These are phyloP conservation scores for Aspergillus baeticus DNA, from an alignment of 495 filamentous ascomycete genomes.

Conservation along the genomic window DNA sequence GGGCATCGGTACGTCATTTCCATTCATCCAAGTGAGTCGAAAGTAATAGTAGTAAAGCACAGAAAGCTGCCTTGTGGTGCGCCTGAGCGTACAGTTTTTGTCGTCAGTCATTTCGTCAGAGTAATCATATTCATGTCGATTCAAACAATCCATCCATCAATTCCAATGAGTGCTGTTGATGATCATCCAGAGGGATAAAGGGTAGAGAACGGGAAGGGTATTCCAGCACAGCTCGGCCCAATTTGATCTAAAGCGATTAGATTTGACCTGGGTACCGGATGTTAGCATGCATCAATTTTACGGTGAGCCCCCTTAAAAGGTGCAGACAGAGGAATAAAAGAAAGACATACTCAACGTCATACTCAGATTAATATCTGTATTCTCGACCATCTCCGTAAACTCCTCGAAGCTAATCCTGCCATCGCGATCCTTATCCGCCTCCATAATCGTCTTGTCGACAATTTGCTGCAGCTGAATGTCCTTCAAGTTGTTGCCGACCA, in stretches of 20 bases:
- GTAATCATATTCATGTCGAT: neutral
- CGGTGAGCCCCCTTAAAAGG: neutral
- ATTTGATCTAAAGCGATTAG: neutral
- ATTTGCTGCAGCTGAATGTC: constrained; percentile 94
- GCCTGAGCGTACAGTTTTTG: neutral
- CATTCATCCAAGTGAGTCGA: neutral
- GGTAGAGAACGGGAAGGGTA: neutral
- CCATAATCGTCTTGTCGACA: constrained; percentile 99
- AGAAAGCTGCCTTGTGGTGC: neutral
- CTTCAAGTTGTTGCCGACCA: constrained; percentile 99
- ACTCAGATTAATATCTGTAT: constrained; percentile 94
- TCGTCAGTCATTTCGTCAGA: neutral
- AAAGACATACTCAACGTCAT: constrained; percentile 80
- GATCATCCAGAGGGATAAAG: neutral
- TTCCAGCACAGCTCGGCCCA: neutral
- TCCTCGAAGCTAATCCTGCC: constrained; percentile 99
- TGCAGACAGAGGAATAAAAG: neutral
- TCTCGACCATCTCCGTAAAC: constrained; percentile 98
- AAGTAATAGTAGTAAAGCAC: neutral
- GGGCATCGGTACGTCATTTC: neutral
- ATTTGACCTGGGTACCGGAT: constrained; percentile 4
- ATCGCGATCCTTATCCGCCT: constrained; percentile 92
- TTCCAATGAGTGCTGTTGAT: neutral
- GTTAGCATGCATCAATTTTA: neutral
- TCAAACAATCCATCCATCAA: neutral